Evolutionary conservation across 345 rosid species (phyloP), one percentile per base, ranked within the genome.

Genomic region (Carallia pectinifolia): DNA sequence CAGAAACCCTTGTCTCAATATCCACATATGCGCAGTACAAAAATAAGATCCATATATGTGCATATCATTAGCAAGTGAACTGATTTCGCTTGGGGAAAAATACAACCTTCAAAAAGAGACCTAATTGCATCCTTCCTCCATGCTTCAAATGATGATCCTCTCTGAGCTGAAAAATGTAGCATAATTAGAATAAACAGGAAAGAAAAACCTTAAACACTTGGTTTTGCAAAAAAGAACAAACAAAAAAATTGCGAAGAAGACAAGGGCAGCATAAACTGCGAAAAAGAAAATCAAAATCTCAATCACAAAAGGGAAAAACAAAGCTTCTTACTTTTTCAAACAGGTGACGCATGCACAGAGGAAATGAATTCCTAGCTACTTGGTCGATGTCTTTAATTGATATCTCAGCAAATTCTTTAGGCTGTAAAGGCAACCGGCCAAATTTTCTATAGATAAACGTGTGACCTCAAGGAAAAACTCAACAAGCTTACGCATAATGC

Each of bases 41-140:
- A 33, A 33, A 33, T 2, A 33, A 44, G 12, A 44, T 44, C 17
- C 50, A 12, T 3, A 12, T 44, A 12, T 2, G 50, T 10, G 50
- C 17, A 10, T 44, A 4, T 12, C 50, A 12, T 44, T 44, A 44
- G 50, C 50, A 44, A 44, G 50, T 13, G 16, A 44, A 44, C 50
- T 33, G 50, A 29, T 29, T 15, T 5, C 4, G 59, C 31, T 74
- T 29, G 61, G 3, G 66, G 39, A 36, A 34, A 74, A 71, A 67
- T 61, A 65, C 69, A 82, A 95, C 97, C 93, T 95, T 92, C 64
- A 95, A 83, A 68, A 87, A 95, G 7, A 89, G 99, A 69, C 97
- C 99, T 67, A 95, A 79, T 74, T 95, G 98, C 97, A 95, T 95
- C 85, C 98, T 86, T 69, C 97, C 99, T 69, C 96, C 96, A 76